phyloP scores from a whole-genome alignment of 306 rosid species.

The Lathyrus oleraceus region DNA sequence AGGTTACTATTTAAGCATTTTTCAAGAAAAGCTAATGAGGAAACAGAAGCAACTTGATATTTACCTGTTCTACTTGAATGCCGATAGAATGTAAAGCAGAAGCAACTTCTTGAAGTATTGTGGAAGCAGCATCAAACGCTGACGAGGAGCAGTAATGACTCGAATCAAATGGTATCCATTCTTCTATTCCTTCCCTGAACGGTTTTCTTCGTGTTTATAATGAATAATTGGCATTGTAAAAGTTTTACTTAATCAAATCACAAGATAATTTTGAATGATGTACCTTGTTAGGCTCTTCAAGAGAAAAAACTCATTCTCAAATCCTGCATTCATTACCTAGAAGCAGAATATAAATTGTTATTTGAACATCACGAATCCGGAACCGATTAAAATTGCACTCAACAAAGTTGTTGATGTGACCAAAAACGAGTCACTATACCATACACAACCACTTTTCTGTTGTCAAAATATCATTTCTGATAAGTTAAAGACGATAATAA shows the following conservation, averaged over 20 bases:
- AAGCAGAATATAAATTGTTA: constrained; percentile 28
- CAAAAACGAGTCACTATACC: too few relatives aligned
- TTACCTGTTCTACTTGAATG: constrained; percentile 86
- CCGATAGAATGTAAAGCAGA: constrained; percentile 63
- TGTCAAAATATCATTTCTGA: not conserved
- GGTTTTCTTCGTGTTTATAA: constrained; percentile 20
- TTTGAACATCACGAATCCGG: not conserved
- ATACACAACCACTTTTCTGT: too few relatives aligned
- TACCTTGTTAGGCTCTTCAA: constrained; percentile 72
- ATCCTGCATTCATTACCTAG: constrained; percentile 86
- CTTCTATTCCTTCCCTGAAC: constrained; percentile 79
- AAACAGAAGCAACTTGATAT: constrained; percentile 47
- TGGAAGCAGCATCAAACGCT: constrained; percentile 71
- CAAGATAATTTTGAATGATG: constrained; percentile 25
- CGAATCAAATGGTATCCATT: constrained; percentile 80
- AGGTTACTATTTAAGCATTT: not conserved
- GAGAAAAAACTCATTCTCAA: constrained; percentile 87
- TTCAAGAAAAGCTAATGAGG: constrained; percentile 9
- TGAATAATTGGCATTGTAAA: constrained; percentile 25
- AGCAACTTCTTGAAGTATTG: constrained; percentile 60
- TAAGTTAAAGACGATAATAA: constrained; percentile 17
- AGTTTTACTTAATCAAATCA: not conserved
- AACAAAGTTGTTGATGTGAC: not conserved
- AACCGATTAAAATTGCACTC: not conserved
- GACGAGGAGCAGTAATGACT: constrained; percentile 68